Evolutionary conservation across 345 rosid species (phyloP).

Genomic region (Lepidium africanum): DNA sequence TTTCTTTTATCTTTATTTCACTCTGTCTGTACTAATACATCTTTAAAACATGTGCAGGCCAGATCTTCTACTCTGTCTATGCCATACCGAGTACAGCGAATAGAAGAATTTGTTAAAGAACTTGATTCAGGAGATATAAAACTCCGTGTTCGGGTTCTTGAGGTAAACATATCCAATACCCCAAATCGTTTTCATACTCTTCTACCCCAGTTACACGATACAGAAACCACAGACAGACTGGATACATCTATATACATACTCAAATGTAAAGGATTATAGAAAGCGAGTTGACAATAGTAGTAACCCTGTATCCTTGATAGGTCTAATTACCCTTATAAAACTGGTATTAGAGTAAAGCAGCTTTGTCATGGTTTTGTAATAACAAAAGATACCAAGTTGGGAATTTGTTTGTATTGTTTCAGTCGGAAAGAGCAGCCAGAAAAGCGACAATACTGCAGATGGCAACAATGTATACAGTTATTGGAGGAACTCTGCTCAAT

Average conservation of each 20-base stretch:
- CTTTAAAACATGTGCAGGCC: constrained; percentile 44
- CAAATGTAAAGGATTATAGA: neutral
- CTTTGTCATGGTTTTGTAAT: neutral
- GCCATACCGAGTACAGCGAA: constrained; percentile 76
- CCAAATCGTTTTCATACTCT: neutral
- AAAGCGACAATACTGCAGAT: constrained; percentile 82
- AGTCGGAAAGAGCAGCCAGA: constrained; percentile 91
- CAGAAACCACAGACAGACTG: neutral
- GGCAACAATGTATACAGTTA: constrained; percentile 85
- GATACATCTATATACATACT: neutral
- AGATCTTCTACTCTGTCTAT: constrained; percentile 70
- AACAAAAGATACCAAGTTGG: neutral
- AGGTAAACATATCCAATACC: constrained; percentile 38
- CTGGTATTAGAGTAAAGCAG: neutral
- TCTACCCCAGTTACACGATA: neutral
- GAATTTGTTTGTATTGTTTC: neutral
- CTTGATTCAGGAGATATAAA: constrained; percentile 88
- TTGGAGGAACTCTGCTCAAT: constrained; percentile 74
- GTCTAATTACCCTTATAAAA: neutral
- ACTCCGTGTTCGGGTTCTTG: constrained; percentile 89
- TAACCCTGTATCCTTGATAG: neutral
- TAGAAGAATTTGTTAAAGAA: constrained; percentile 82
- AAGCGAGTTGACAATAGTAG: neutral
- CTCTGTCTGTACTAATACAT: constrained; percentile 1
- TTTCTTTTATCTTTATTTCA: neutral